A percentile compares a stretch with the other conserved stretches of the same genome.
Evolutionary conservation across 202 grass and related monocot genomes (phyloP).

Genomic region (Elaeis oleifera): DNA sequence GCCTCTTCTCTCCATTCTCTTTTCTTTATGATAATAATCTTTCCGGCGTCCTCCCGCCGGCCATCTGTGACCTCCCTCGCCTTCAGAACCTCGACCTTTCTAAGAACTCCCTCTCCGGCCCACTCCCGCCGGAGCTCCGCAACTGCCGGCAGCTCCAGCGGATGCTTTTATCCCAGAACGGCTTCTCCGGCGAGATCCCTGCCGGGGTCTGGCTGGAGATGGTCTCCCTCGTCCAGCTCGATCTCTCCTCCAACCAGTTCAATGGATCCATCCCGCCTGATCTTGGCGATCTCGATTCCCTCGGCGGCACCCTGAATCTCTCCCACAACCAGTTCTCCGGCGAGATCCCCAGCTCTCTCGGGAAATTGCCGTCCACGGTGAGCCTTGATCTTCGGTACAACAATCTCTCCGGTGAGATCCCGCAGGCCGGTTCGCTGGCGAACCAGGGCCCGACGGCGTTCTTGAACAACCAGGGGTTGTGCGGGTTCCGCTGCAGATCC

Average conservation of each 20-base stretch:
- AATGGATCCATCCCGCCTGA: slow-evolving; percentile 7
- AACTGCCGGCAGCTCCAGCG: slow-evolving; percentile 21
- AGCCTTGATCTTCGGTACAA: slow-evolving; percentile 17
- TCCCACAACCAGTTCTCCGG: slow-evolving; percentile 11
- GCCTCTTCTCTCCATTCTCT: slow-evolving; percentile 15
- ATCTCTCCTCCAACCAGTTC: slow-evolving; percentile 18
- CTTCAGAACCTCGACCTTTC: slow-evolving; percentile 18
- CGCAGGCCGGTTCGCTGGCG: slow-evolving; percentile 1
- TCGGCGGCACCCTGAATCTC: slow-evolving; percentile 7
- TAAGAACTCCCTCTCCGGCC: slow-evolving; percentile 1
- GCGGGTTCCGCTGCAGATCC: slow-evolving; percentile 13
- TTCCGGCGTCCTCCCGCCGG: slow-evolving; percentile 5
- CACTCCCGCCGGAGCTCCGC: slow-evolving; percentile 2
- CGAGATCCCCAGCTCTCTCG: slow-evolving; percentile 1
- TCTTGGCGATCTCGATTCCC: slow-evolving; percentile 13
- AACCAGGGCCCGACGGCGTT: slow-evolving; percentile 11
- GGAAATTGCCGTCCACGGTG: slow-evolving; percentile 13
- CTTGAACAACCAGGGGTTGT: slow-evolving; percentile 5
- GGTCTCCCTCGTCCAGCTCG: slow-evolving; percentile 9
- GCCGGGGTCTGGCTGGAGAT: slow-evolving; percentile 17
- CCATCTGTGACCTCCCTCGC: background rate
- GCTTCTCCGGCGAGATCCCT: slow-evolving; percentile 10
- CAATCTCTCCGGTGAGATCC: slow-evolving; percentile 17
- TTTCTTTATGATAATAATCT: slow-evolving; percentile 16
- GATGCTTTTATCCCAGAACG: background rate